Conservation (phyloP, 2,329 filamentous ascomycete species). For the Fusarium fujikuroi region DNA sequence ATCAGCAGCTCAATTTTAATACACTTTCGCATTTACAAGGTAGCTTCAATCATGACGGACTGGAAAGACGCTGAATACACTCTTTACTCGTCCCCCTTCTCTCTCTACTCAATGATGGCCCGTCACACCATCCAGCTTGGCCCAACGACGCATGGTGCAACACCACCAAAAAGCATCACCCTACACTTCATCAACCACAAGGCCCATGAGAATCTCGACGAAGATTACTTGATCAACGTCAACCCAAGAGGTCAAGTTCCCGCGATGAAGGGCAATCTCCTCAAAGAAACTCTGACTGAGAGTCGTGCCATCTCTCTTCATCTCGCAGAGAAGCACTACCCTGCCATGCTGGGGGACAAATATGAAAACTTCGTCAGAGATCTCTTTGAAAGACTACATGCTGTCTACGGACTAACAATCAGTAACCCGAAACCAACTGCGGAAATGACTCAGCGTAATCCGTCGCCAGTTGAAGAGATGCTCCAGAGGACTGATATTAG, state of each 20-base stretch:
- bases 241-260: constrained; percentile 26
- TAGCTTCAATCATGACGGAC: not conserved
- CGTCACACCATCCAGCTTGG: constrained; percentile 22
- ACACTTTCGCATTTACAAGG: too few relatives aligned
- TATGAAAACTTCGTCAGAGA: not conserved
- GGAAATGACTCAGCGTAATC: constrained; percentile 13
- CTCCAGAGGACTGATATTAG: constrained; percentile 14
- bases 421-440: constrained; percentile 14
- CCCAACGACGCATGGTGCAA: not conserved
- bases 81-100: constrained; percentile 24
- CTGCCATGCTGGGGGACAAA: constrained; percentile 10
- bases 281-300: constrained; percentile 14
- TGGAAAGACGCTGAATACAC: constrained; percentile 21
- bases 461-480: constrained; percentile 12
- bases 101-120: constrained; percentile 28
- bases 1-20: not conserved
- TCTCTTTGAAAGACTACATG: constrained; percentile 13
- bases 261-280: constrained; percentile 8
- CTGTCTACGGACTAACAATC: constrained; percentile 10
- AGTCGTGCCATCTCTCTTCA: constrained; percentile 21
- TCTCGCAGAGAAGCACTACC: constrained; percentile 24
- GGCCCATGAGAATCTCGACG: constrained; percentile 5
- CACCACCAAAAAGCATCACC: constrained; percentile 3
- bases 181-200: constrained; percentile 15
- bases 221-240: constrained; percentile 10